A percentile compares a stretch with the other conserved stretches of the same genome.
phyloP scores from a whole-genome alignment of 106 monocot species.

The Acorus calamus region DNA sequence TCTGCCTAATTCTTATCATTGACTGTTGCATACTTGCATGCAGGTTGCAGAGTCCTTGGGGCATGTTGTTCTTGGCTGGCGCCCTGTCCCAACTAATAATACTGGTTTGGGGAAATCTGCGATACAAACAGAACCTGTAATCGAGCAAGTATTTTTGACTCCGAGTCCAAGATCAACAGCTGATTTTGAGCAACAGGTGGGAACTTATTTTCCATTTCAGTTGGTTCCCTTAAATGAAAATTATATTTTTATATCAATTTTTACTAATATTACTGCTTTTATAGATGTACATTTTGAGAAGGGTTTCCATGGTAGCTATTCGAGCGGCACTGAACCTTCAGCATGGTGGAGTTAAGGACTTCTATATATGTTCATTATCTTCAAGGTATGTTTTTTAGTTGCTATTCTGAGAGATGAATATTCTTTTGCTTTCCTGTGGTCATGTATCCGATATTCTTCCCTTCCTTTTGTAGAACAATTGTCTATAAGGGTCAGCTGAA shows the following conservation, averaged over 20 bases:
- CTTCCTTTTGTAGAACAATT: constrained; percentile 45
- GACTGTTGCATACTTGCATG: too few relatives aligned
- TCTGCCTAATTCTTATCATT: too few relatives aligned
- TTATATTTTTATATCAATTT: too few relatives aligned
- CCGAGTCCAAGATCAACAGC: not conserved
- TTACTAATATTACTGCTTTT: not conserved
- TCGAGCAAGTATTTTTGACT: too few relatives aligned
- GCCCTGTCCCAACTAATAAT: too few relatives aligned
- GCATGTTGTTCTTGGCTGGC: too few relatives aligned
- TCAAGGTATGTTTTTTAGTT: constrained; percentile 40
- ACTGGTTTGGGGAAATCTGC: too few relatives aligned
- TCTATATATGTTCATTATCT: constrained; percentile 93
- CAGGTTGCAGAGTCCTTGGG: constrained; percentile 4
- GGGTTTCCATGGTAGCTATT: constrained; percentile 76
- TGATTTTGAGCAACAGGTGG: constrained; percentile 60
- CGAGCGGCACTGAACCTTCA: constrained; percentile 72
- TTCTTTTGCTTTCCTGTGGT: not conserved
- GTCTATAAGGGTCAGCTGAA: constrained; percentile 97
- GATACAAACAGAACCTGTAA: too few relatives aligned
- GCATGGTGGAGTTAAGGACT: constrained; percentile 74
- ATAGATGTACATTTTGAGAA: constrained; percentile 93
- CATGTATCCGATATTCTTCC: too few relatives aligned
- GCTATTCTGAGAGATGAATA: too few relatives aligned
- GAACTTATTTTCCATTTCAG: too few relatives aligned
- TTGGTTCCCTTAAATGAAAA: too few relatives aligned